Percentiles rank a stretch among this genome's conserved stretches.
These are phyloP conservation scores for Brassica rapa DNA, from an alignment of 345 rosid species.

Conservation along the genomic window DNA sequence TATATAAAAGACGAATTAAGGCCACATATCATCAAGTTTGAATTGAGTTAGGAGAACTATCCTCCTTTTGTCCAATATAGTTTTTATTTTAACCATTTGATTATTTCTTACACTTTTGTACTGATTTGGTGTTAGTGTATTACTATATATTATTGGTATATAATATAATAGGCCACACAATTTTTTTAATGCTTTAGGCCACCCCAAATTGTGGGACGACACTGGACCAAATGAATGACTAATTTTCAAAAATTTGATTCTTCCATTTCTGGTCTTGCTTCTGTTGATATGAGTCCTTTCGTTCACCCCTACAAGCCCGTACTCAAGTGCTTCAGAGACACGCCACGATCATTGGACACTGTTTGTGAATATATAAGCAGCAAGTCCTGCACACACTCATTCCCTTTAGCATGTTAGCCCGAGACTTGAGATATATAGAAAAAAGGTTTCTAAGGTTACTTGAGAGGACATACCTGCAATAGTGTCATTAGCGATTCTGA, in stretches of 20 bases:
- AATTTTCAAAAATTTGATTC: not conserved
- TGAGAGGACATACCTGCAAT: constrained; percentile 58
- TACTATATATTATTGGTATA: too few relatives aligned
- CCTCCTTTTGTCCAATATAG: too few relatives aligned
- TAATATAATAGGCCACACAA: too few relatives aligned
- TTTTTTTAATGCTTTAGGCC: too few relatives aligned
- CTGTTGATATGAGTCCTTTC: constrained; percentile 95
- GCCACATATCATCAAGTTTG: too few relatives aligned
- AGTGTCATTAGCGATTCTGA: constrained; percentile 75
- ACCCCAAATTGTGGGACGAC: too few relatives aligned
- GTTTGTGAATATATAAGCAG: constrained; percentile 94
- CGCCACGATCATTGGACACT: constrained; percentile 91
- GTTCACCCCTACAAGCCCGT: constrained; percentile 85
- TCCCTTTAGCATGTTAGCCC: constrained; percentile 8
- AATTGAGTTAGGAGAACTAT: too few relatives aligned
- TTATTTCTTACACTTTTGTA: too few relatives aligned
- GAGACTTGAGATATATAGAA: not conserved
- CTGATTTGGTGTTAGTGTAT: too few relatives aligned
- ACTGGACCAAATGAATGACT: constrained; percentile 2
- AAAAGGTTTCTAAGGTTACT: too few relatives aligned
- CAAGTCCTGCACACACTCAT: constrained; percentile 60
- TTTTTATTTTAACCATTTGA: too few relatives aligned
- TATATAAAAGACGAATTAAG: too few relatives aligned
- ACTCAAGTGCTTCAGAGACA: constrained; percentile 90
- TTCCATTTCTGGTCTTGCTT: constrained; percentile 52